Evolutionary conservation across 768 basidiomycete species (phyloP), one percentile per base, ranked within the genome.

Genomic region (Crepidotus variabilis): DNA sequence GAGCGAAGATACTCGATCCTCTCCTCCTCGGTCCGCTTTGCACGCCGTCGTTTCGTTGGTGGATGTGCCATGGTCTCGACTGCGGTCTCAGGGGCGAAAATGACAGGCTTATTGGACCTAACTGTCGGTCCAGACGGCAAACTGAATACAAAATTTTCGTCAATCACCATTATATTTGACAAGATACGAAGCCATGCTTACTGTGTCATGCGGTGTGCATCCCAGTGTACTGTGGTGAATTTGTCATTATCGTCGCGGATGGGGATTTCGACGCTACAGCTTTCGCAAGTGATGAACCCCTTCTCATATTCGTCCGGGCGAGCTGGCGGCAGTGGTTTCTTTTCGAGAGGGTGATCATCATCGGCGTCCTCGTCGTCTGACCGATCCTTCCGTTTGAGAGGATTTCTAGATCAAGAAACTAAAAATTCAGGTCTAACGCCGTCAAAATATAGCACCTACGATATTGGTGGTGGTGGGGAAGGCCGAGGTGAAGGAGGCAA

Each of bases 1-100:
- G 79, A 75, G 48, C 83, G 79, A 14, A 81, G 77, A 57, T 89
- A 89, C 47, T 84, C 80, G 60, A 89, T 89, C 18, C 87, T 84
- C 57, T 89, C 87, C 36, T 88, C 87, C 59, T 91, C 89, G 0
- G 87, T 85, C 35, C 88, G 80, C 63, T 90, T 90, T 0, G 88
- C 86, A 9, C 88, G 79, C 3, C 88, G 81, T 18, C 87, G 83
- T 64, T 89, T 88, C 13, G 78, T 69, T 0, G 80, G 78, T 2
- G 79, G 79, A 63, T 79, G 76, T 1, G 75, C 68, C n/a, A 75
- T 70, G 13, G 72, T 66, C 57, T 76, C 73, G 13, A 71, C 73
- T 14, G 74, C 68, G 57, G 67, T 72, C 60, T 74, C 75, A 5
- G 76, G 78, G 24, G 74, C 76, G 62, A 75, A 76, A 32, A 76